Conservation (phyloP, 768 basidiomycete genomes). For the Rhizopogon salebrosus region DNA sequence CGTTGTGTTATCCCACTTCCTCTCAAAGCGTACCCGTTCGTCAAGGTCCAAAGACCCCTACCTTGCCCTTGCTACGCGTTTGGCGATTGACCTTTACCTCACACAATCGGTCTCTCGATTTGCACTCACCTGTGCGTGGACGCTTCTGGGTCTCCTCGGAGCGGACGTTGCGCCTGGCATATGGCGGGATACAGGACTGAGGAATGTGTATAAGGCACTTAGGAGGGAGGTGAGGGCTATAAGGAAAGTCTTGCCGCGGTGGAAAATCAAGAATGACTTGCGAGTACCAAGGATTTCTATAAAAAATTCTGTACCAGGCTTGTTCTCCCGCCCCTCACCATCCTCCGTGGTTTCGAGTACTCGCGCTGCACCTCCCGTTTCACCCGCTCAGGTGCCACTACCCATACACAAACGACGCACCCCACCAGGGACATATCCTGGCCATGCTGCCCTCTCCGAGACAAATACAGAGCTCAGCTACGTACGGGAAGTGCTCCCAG, state of each 20-base stretch:
- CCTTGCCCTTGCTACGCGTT: conserved; percentile 60
- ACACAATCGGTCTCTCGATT: conserved; percentile 49
- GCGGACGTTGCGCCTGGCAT: conserved; percentile 46
- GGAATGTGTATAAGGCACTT: conserved; percentile 31
- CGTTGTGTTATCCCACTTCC: conserved; percentile 65
- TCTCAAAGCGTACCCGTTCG: conserved; percentile 52
- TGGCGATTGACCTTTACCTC: conserved; percentile 66
- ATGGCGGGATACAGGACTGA: conserved; percentile 38
- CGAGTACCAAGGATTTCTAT: not conserved
- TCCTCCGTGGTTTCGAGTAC: conserved; percentile 13
- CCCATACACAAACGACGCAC: conserved; percentile 21
- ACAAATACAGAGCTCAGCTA: conserved; percentile 23
- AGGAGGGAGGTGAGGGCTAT: conserved; percentile 29
- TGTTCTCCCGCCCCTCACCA: conserved; percentile 6
- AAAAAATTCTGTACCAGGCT: not conserved
- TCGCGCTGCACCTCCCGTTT: conserved; percentile 19
- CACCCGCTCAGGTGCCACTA: conserved; percentile 11
- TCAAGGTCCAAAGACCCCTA: conserved; percentile 58
- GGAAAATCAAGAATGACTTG: conserved; percentile 25
- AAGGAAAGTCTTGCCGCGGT: conserved; percentile 25
- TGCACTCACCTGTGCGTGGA: conserved; percentile 48
- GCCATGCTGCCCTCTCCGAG: conserved; percentile 27
- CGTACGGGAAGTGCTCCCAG: conserved; percentile 10
- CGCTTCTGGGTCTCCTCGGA: conserved; percentile 46
- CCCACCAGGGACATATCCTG: conserved; percentile 24